Evolutionary conservation across 768 basidiomycete genomes (phyloP).

Genomic region (Pleurotus salmoneostramineus): DNA sequence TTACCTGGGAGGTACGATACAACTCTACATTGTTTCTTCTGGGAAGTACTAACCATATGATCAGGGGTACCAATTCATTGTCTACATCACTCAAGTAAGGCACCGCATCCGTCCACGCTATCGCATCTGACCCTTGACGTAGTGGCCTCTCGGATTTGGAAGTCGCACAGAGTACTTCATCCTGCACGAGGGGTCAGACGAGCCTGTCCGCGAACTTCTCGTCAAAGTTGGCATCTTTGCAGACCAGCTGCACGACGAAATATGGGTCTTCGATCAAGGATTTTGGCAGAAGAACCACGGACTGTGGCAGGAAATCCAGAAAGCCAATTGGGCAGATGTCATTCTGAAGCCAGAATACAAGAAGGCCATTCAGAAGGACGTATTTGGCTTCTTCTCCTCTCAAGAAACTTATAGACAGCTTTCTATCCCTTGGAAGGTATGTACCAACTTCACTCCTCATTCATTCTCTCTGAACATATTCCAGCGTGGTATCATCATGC

Average conservation of each 20-base stretch:
- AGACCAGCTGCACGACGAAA: slow-evolving; percentile 57
- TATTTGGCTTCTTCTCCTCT: slow-evolving; percentile 78
- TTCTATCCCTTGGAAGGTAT: slow-evolving; percentile 80
- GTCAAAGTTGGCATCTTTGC: slow-evolving; percentile 48
- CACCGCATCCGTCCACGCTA: neutral
- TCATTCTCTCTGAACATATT: neutral
- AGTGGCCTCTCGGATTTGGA: slow-evolving; percentile 29
- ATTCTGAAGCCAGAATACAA: slow-evolving; percentile 72
- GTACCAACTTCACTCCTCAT: neutral
- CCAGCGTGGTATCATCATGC: slow-evolving; percentile 79
- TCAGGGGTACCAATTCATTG: slow-evolving; percentile 52
- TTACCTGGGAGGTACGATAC: slow-evolving; percentile 54
- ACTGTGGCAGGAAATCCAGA: slow-evolving; percentile 61
- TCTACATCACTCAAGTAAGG: slow-evolving; percentile 49
- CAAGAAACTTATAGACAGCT: slow-evolving; percentile 70
- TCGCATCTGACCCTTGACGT: neutral
- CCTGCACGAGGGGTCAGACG: slow-evolving; percentile 58
- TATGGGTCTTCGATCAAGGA: slow-evolving; percentile 75
- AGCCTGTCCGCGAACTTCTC: slow-evolving; percentile 46
- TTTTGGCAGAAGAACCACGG: slow-evolving; percentile 60
- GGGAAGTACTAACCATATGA: neutral
- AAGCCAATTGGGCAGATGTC: slow-evolving; percentile 71
- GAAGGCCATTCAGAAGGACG: slow-evolving; percentile 61
- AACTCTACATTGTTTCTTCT: neutral
- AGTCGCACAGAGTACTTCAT: slow-evolving; percentile 37